These are phyloP conservation scores for Lactifluus hygrophoroides DNA, from an alignment of 768 basidiomycete genomes.

Conservation along the genomic window DNA sequence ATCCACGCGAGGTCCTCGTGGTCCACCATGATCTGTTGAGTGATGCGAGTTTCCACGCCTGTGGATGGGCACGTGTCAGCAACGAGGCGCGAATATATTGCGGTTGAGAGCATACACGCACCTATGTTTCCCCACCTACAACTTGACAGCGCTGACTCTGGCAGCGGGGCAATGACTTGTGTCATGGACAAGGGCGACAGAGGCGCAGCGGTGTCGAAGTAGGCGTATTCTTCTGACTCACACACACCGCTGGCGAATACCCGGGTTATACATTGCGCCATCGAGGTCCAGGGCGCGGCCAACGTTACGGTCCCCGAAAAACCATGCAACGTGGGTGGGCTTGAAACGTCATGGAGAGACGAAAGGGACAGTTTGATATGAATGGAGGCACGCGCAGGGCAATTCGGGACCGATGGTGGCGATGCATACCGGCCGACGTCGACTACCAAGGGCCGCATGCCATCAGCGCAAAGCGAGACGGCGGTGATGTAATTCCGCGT, in stretches of 20 bases:
- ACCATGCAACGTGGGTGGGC: constrained; percentile 52
- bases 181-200: constrained; percentile 13
- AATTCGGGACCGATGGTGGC: constrained; percentile 32
- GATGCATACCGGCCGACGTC: constrained; percentile 45
- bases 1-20: constrained; percentile 53
- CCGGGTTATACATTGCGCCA: constrained; percentile 57
- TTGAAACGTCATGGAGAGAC: constrained; percentile 42
- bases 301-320: constrained; percentile 52
- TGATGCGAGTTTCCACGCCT: constrained; percentile 49
- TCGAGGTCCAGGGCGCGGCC: constrained; percentile 41
- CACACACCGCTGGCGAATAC: constrained; percentile 44
- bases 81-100: not conserved
- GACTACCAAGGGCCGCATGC: constrained; percentile 55
- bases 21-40: constrained; percentile 65
- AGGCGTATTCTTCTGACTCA: constrained; percentile 44
- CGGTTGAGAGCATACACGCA: constrained; percentile 32
- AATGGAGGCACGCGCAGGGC: constrained; percentile 36
- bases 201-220: constrained; percentile 36
- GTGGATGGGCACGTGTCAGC: constrained; percentile 12
- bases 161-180: constrained; percentile 45
- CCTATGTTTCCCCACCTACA: constrained; percentile 66
- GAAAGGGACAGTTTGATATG: constrained; percentile 53
- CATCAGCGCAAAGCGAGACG: constrained; percentile 54
- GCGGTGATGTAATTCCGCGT: constrained; percentile 32
- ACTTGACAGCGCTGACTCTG: constrained; percentile 55